Percentiles rank a stretch among this genome's conserved stretches.
Evolutionary conservation across 1,139 yeast genomes (phyloP).

Genomic region (Magnusiomyces suaveolens): DNA sequence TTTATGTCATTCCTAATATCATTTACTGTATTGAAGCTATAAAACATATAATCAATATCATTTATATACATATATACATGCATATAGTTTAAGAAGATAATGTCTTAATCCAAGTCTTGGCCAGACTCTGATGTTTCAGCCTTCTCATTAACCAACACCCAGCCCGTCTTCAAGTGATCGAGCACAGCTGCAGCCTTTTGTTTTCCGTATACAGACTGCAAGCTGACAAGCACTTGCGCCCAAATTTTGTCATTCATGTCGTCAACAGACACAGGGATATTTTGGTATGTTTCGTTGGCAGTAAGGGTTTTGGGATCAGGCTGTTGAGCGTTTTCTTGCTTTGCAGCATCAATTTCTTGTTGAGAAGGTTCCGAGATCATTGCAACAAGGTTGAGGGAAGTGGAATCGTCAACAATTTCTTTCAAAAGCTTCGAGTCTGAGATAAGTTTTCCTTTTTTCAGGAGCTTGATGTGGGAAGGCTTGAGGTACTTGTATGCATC

Average conservation of each 20-base stretch:
- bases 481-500: not conserved
- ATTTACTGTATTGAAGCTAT: too few species aligned
- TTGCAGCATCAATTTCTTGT: not conserved
- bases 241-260: not conserved
- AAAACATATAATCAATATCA: too few species aligned
- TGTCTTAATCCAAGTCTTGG: too few species aligned
- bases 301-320: not conserved
- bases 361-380: not conserved
- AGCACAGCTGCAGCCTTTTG: not conserved
- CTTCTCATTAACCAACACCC: too few species aligned
- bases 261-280: not conserved
- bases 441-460: constrained; percentile 2
- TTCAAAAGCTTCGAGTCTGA: not conserved
- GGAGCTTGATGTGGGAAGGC: not conserved
- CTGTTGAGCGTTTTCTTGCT: not conserved
- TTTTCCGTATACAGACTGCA: not conserved
- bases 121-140: too few species aligned
- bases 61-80: too few species aligned
- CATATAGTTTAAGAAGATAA: too few species aligned
- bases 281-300: not conserved
- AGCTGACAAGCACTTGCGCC: not conserved
- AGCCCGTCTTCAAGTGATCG: too few species aligned
- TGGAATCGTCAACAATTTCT: not conserved
- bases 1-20: too few species aligned
- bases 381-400: not conserved